Evolutionary conservation across 495 filamentous ascomycete genomes (phyloP).

Genomic region (Chaetomidium leptoderma): DNA sequence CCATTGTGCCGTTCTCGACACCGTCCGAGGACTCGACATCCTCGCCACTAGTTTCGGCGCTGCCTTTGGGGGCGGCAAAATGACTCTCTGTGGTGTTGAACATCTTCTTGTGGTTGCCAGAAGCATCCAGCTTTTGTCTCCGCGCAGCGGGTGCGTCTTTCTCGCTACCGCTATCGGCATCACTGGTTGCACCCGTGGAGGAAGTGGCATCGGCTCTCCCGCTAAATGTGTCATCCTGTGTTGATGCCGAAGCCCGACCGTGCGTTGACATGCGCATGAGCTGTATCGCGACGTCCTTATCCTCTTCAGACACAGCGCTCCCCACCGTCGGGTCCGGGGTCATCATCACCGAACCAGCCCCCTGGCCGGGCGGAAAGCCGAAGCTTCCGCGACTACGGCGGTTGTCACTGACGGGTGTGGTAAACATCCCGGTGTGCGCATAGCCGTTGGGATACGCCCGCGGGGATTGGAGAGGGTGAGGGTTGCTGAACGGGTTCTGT

Average conservation of each 20-base stretch:
- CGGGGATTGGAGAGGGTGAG: constrained; percentile 70
- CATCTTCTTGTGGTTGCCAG: constrained; percentile 42
- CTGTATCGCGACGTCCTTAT: constrained; percentile 95
- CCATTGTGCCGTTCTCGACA: constrained; percentile 29
- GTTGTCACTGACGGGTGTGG: constrained; percentile 55
- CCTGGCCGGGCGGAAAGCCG: constrained; percentile 42
- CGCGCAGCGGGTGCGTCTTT: constrained; percentile 60
- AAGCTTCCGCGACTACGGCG: constrained; percentile 65
- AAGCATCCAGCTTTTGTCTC: constrained; percentile 57
- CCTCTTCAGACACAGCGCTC: constrained; percentile 94
- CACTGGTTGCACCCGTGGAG: constrained; percentile 75
- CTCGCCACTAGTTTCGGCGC: constrained; percentile 68
- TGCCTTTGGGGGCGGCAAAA: constrained; percentile 60
- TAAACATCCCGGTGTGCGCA: constrained; percentile 43
- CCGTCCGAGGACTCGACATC: constrained; percentile 60
- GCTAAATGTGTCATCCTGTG: constrained; percentile 85
- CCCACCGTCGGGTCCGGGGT: constrained; percentile 93
- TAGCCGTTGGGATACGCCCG: constrained; percentile 62
- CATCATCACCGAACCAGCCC: constrained; percentile 49
- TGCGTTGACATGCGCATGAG: constrained; percentile 89
- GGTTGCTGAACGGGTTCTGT: constrained; percentile 69
- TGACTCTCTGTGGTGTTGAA: constrained; percentile 57
- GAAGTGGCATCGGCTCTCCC: constrained; percentile 81
- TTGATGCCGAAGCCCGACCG: constrained; percentile 87
- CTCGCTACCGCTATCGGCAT: constrained; percentile 73